phyloP scores from a whole-genome alignment of 2,329 filamentous ascomycete species.

The Fusarium mexicanum region DNA sequence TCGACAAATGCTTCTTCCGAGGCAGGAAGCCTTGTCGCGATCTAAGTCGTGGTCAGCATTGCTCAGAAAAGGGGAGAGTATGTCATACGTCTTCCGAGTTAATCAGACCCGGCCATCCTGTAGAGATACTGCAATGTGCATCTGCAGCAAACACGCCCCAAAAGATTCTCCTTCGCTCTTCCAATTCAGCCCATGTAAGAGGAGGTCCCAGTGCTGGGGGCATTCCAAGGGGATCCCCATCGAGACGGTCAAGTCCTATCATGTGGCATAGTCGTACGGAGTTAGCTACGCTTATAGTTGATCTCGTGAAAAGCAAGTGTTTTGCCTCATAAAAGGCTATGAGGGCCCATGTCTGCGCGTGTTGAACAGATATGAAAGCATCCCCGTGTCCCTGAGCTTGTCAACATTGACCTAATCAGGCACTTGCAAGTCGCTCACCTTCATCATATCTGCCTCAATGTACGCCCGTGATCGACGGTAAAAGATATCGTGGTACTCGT shows the following conservation, averaged over 20 bases:
- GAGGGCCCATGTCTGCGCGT: slow-evolving; percentile 83
- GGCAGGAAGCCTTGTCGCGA: slow-evolving; percentile 81
- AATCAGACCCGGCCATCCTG: slow-evolving; percentile 87
- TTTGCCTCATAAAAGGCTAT: slow-evolving; percentile 84
- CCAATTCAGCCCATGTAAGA: slow-evolving; percentile 79
- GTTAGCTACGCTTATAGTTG: slow-evolving; percentile 82
- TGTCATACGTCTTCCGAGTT: slow-evolving; percentile 71
- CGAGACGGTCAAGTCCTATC: slow-evolving; percentile 84
- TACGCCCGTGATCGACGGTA: slow-evolving; percentile 87
- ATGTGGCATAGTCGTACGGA: slow-evolving; percentile 78
- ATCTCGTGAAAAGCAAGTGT: slow-evolving; percentile 83
- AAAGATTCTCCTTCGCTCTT: slow-evolving; percentile 83
- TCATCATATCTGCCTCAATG: slow-evolving; percentile 85
- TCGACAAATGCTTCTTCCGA: slow-evolving; percentile 80
- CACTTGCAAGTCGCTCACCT: slow-evolving; percentile 51
- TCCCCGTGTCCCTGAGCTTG: slow-evolving; percentile 73
- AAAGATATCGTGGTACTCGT: slow-evolving; percentile 77
- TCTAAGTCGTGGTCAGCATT: slow-evolving; percentile 50
- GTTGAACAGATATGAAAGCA: slow-evolving; percentile 78
- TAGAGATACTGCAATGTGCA: slow-evolving; percentile 86
- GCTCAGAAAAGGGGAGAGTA: neutral
- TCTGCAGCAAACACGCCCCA: slow-evolving; percentile 88
- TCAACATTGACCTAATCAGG: neutral
- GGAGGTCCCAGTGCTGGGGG: slow-evolving; percentile 79
- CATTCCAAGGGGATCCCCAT: slow-evolving; percentile 71